Conservation (phyloP, 768 basidiomycete species). For the Boletus subcaerulescens region DNA sequence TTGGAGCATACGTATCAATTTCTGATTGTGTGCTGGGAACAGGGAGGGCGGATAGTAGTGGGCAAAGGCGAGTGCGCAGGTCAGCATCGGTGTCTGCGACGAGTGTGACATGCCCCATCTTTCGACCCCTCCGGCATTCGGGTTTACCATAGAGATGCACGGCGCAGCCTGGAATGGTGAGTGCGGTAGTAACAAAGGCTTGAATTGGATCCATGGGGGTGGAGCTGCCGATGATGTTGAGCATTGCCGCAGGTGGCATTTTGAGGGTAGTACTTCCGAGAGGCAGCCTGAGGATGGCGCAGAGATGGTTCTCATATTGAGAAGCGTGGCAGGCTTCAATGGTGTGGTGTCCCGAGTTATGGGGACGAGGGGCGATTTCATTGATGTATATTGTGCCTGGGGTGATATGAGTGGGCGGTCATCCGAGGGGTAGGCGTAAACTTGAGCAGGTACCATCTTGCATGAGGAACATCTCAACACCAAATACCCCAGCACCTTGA, state of each 20-base stretch:
- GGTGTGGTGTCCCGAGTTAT: constrained; percentile 98
- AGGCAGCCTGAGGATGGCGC: constrained; percentile 86
- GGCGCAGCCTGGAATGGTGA: constrained; percentile 68
- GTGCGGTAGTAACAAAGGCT: constrained; percentile 53
- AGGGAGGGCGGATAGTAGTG: constrained; percentile 68
- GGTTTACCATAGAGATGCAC: constrained; percentile 95
- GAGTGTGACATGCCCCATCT: constrained; percentile 97
- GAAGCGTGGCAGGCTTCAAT: constrained; percentile 97
- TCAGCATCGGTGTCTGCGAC: constrained; percentile 80
- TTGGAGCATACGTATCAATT: constrained; percentile 51
- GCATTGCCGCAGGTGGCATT: constrained; percentile 86
- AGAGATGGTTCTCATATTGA: constrained; percentile 96
- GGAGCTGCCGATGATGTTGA: constrained; percentile 91
- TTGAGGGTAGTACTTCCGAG: constrained; percentile 86
- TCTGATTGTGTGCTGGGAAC: constrained; percentile 39
- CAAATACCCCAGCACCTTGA: constrained; percentile 90
- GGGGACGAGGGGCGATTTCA: constrained; percentile 96
- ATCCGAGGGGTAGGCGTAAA: background rate
- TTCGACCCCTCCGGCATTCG: constrained; percentile 84
- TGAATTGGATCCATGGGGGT: constrained; percentile 60
- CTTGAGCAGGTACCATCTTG: constrained; percentile 55
- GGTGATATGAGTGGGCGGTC: background rate
- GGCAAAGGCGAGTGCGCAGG: constrained; percentile 63
- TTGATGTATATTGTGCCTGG: constrained; percentile 81
- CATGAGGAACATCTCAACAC: constrained; percentile 97